These are phyloP conservation scores for Spergularia azorica DNA, from an alignment of 179 eudicot species.

Conservation along the genomic window DNA sequence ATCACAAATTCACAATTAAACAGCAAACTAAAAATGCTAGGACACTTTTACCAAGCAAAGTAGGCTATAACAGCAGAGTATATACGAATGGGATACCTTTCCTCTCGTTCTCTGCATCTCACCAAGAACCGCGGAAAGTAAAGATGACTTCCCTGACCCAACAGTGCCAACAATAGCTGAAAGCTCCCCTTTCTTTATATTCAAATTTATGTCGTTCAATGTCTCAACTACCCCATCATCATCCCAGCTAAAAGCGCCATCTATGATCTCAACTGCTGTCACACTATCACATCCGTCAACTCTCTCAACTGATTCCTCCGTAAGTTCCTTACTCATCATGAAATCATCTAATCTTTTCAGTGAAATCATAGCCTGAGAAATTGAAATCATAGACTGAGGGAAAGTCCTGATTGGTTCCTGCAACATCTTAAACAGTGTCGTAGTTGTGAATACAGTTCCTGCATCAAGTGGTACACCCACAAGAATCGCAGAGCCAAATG, in stretches of 20 bases:
- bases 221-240: constrained; percentile 62
- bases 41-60: too few relatives aligned
- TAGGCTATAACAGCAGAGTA: neutral
- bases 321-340: constrained; percentile 77
- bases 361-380: constrained; percentile 93
- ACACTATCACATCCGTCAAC: constrained; percentile 47
- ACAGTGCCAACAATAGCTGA: constrained; percentile 95
- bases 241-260: constrained; percentile 87
- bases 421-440: constrained; percentile 68
- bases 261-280: constrained; percentile 69
- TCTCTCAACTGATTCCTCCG: constrained; percentile 63
- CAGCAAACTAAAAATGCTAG: too few relatives aligned
- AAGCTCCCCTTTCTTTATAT: constrained; percentile 71
- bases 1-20: too few relatives aligned
- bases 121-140: constrained; percentile 81
- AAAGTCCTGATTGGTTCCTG: constrained; percentile 90
- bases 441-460: constrained; percentile 82
- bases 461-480: constrained; percentile 73
- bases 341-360: constrained; percentile 69
- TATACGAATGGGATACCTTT: constrained; percentile 47
- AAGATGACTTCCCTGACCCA: constrained; percentile 93
- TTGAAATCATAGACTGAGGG: constrained; percentile 90
- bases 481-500: constrained; percentile 70
- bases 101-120: constrained; percentile 88
- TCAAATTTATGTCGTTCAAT: constrained; percentile 54